Base-by-base conservation (phyloP, 106 monocot species). In the Dendrobium huoshanense region DNA sequence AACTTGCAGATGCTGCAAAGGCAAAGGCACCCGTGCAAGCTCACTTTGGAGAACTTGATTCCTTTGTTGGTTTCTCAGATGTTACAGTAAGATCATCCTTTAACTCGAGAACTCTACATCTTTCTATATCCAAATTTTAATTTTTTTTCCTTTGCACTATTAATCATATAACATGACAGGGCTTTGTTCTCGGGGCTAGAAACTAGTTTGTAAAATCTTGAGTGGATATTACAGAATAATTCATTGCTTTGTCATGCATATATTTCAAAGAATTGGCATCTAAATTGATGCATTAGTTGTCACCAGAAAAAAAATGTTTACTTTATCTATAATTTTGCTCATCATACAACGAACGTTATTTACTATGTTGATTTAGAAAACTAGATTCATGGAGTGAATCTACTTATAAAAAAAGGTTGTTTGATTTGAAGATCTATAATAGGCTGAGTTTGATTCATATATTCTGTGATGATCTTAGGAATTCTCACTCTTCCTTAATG, bases 1-100 rank as follows among this genome's bases (percentile, higher is more conserved):
- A 88, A 75, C 92, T 98, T 82, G 94, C 97, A 58, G 94, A 98
- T 84, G 92, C 94, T 54, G 70, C 91, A 76, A 73, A 85, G 77
- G 79, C 85, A 8, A 92, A 98, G 79, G 89, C 85, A 75, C 97
- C 94, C 7, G 86, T 98, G 41, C 97, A 98, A 70, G 97, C 97
- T 82, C 94, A 98, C 58, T 98, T 98, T 85, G 97, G 97, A 16
- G 97, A 98, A 84, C 85, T 83, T 5, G 97, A 98, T 82, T 82
- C 56, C 85, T 82, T 89, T 58, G 89, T 92, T 83, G 94, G 94
- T 15, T 98, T 98, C 81, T 94, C 97, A 43, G 97, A 98, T 70
- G 67, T 92, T 67, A 91, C 81, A 7, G 97, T 98, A 98, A 67
- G 90, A 47, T 76, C 73, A 77, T 85, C 54, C 43, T 27, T 83